Percentiles rank a stretch among this genome's conserved stretches.
phyloP scores from a whole-genome alignment of 2,329 filamentous ascomycete species.

The Verticillium dahliae region DNA sequence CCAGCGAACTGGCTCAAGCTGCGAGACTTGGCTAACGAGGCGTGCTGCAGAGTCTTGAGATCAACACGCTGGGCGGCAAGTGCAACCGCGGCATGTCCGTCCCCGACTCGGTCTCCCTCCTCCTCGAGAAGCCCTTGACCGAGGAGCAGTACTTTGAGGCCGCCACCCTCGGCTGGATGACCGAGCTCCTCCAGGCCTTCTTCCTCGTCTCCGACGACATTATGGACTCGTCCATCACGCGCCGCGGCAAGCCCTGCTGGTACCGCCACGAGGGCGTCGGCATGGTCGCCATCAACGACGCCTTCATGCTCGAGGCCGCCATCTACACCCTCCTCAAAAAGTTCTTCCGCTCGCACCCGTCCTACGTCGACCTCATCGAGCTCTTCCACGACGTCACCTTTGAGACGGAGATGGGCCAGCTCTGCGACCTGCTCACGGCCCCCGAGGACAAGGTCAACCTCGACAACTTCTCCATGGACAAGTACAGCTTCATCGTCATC shows the following conservation, averaged over 20 bases:
- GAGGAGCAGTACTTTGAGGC: conserved; percentile 83
- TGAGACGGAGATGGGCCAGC: conserved; percentile 93
- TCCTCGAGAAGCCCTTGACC: conserved; percentile 64
- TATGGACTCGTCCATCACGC: conserved; percentile 94
- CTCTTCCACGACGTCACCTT: conserved; percentile 92
- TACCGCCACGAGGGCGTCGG: conserved; percentile 85
- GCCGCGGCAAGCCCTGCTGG: conserved; percentile 93
- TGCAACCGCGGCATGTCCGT: conserved; percentile 99
- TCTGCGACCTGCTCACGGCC: conserved; percentile 90
- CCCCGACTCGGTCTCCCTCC: conserved; percentile 78
- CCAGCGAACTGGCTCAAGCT: background rate
- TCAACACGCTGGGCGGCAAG: conserved; percentile 90
- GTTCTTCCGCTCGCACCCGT: conserved; percentile 80
- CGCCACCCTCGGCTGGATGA: conserved; percentile 90
- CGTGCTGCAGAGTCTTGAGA: conserved; percentile 62
- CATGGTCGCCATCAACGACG: conserved; percentile 97
- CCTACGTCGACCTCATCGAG: conserved; percentile 88
- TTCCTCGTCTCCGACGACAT: conserved; percentile 99
- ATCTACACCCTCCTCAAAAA: conserved; percentile 96
- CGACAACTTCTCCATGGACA: conserved; percentile 89
- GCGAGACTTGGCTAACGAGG: background rate
- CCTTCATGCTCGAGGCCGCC: conserved; percentile 85
- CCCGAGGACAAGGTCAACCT: conserved; percentile 91
- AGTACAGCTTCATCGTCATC: conserved; percentile 97
- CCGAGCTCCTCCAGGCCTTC: conserved; percentile 96